phyloP scores from a whole-genome alignment of 139 green algal species.

The Dunaliella primolecta region DNA sequence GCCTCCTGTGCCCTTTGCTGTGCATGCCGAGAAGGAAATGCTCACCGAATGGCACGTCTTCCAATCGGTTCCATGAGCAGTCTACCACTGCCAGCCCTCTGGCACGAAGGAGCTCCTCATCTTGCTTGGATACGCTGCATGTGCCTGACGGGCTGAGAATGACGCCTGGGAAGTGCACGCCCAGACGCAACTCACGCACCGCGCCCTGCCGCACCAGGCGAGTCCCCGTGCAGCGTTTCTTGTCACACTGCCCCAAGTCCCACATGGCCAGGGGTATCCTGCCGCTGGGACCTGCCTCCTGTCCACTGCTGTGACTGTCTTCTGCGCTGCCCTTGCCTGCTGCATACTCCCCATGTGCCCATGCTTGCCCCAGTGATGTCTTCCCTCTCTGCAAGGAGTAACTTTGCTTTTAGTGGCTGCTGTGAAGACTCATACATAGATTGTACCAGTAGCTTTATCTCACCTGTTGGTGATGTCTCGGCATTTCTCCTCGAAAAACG shows the following conservation, averaged over 20 bases:
- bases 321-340: neutral
- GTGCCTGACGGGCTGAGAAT: constrained; percentile 55
- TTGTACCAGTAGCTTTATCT: neutral
- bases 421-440: neutral
- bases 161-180: constrained; percentile 75
- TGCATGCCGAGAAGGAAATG: too few species aligned
- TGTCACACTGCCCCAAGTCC: constrained; percentile 90
- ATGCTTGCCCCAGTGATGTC: neutral
- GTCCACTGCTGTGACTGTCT: neutral
- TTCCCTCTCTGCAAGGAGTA: neutral
- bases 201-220: constrained; percentile 61
- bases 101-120: constrained; percentile 70
- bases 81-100: constrained; percentile 96
- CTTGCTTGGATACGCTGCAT: constrained; percentile 44
- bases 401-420: neutral
- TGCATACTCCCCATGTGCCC: constrained; percentile 15
- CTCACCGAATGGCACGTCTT: constrained; percentile 90
- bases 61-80: constrained; percentile 95
- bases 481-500: neutral
- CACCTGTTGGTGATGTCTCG: neutral
- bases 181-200: constrained; percentile 78
- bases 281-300: neutral
- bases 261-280: constrained; percentile 71
- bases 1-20: too few species aligned
- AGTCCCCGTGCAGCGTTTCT: constrained; percentile 67